Evolutionary conservation across 148 eudicot species (phyloP), one percentile per base, ranked within the genome.

Genomic region (Polygonum maritimum): DNA sequence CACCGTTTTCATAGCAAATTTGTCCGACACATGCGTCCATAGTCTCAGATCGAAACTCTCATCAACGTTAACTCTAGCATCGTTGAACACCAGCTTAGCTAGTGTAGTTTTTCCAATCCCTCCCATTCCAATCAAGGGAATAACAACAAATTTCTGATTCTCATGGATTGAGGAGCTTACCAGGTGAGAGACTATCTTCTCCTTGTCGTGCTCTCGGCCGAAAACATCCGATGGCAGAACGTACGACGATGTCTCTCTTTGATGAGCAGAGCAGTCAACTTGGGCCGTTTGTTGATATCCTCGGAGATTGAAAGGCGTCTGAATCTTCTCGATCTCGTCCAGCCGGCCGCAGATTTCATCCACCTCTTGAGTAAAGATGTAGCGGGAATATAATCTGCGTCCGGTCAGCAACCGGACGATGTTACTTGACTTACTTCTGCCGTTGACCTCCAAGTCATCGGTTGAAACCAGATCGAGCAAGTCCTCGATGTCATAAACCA

Each of bases 31-130:
- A 75, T 79, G 76, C 9, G 67, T 85, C 87, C 87, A 85, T 7
- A 76, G 19, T 11, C 26, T 80, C 10, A 76, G 0, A 75, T 73
- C 73, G 44, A 85, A 85, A 11, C 71, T 44, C 1, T 7, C 0
- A 47, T 10, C 11, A 10, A 47, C 11, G 78, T 39, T 31, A 69
- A 55, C 9, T 49, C n/a, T 54, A 54, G 58, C 21, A 45, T 80
- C 83, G 18, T 60, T 51, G 14, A 44, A 80, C 0, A 82, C 76
- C n/a, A 78, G 8, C 38, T 76, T 80, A 2, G 83, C 82, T 10
- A 85, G 74, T 9, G 77, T 48, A 11, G 85, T 82, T 44, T 84
- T 82, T 14, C 85, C 87, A 13, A 84, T 58, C 7, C 85, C 85
- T 1, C 82, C 80, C 2, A 82, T 16, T 12, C 83, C 82, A 12